Percentiles rank a stretch among this genome's conserved stretches.
Conservation (phyloP, 306 rosid species). For the Psophocarpus tetragonolobus region DNA sequence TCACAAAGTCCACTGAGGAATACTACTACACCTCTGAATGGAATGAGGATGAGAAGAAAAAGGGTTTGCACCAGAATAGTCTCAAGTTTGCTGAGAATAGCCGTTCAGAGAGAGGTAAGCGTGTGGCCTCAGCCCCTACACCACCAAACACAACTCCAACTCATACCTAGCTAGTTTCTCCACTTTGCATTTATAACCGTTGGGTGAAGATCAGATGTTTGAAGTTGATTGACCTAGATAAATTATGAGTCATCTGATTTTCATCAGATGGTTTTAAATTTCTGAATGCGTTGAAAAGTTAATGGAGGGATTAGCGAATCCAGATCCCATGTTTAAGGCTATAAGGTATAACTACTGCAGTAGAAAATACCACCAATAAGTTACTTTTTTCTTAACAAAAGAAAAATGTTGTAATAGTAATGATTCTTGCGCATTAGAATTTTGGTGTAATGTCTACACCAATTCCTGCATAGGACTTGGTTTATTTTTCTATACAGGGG, state of each 20-base stretch:
- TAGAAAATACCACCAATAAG: neutral
- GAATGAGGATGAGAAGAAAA: constrained; percentile 66
- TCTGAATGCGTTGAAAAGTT: neutral
- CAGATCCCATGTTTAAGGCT: neutral
- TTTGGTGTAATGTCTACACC: constrained; percentile 26
- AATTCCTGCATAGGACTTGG: neutral
- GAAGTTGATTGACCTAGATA: neutral
- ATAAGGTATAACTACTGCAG: neutral
- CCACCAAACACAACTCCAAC: constrained; percentile 72
- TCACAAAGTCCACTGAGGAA: constrained; percentile 54
- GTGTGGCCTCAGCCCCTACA: constrained; percentile 64
- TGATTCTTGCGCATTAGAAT: neutral
- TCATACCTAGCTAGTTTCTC: constrained; percentile 47
- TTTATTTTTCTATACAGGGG: neutral
- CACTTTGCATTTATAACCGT: neutral
- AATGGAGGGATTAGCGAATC: neutral
- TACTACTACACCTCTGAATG: constrained; percentile 73
- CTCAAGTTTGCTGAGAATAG: constrained; percentile 89
- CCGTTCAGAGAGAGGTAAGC: constrained; percentile 79
- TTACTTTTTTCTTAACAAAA: neutral
- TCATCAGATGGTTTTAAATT: neutral
- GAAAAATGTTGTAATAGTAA: neutral
- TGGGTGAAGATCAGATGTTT: neutral
- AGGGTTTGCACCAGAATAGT: constrained; percentile 65
- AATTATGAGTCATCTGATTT: neutral